A percentile compares a stretch with the other conserved stretches of the same genome.
Conservation (phyloP, 768 basidiomycete species). For the Boletus rubroflammeus region DNA sequence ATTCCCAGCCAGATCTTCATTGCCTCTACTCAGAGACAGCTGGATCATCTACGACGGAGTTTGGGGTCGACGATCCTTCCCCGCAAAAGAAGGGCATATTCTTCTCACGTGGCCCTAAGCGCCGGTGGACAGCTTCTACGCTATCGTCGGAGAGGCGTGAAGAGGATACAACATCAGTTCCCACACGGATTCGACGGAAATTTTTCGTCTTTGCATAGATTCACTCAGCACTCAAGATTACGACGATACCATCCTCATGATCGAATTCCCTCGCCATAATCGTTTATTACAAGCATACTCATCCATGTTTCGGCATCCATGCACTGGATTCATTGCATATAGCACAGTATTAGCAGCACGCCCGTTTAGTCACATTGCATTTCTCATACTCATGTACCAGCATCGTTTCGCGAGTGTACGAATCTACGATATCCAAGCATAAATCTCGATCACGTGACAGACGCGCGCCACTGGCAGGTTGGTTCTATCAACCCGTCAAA, state of each 20-base stretch:
- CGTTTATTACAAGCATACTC: conserved; percentile 17
- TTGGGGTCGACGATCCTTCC: conserved; percentile 18
- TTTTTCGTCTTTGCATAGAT: conserved; percentile 35
- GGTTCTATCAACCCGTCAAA: background rate
- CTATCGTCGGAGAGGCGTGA: conserved; percentile 12
- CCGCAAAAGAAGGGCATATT: conserved; percentile 10
- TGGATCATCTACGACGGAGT: conserved; percentile 17
- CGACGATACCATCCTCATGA: conserved; percentile 9
- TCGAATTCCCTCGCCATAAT: conserved; percentile 1
- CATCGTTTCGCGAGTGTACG: background rate
- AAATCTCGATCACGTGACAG: conserved; percentile 27
- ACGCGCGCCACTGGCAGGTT: conserved; percentile 19
- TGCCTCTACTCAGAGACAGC: conserved; percentile 17
- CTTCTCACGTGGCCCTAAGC: conserved; percentile 21
- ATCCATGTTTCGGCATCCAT: conserved; percentile 7
- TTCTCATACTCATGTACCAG: conserved; percentile 4
- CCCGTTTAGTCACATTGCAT: conserved; percentile 13
- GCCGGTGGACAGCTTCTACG: conserved; percentile 19
- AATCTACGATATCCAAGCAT: background rate
- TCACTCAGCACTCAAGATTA: conserved; percentile 22
- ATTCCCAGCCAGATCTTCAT: conserved; percentile 33
- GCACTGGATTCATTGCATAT: conserved; percentile 6
- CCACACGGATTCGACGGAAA: conserved; percentile 30
- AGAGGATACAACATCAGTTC: conserved; percentile 13
- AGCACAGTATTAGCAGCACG: conserved; percentile 2